phyloP scores from a whole-genome alignment of 106 monocot genomes.

The Hemerocallis citrina region DNA sequence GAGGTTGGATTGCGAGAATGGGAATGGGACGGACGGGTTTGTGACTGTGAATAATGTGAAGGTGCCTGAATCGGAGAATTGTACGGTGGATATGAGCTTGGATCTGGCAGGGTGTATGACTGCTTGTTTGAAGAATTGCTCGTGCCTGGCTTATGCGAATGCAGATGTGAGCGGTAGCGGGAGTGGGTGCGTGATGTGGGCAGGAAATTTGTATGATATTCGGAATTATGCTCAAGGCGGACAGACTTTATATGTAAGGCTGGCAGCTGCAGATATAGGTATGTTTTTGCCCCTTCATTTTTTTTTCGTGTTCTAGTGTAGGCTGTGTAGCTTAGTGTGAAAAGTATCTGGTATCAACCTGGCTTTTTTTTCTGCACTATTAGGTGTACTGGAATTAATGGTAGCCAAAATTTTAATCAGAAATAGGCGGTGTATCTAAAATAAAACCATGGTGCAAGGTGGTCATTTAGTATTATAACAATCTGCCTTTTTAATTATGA shows the following conservation, averaged over 20 bases:
- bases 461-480: too few species aligned
- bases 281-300: too few species aligned
- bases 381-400: too few species aligned
- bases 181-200: slow-evolving; percentile 54
- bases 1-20: slow-evolving; percentile 22
- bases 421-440: too few species aligned
- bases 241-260: slow-evolving; percentile 37
- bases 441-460: too few species aligned
- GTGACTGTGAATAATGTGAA: slow-evolving; percentile 8
- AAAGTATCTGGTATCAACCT: too few species aligned
- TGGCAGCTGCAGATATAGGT: slow-evolving; percentile 28
- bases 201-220: slow-evolving; percentile 25
- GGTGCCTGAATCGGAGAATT: slow-evolving; percentile 26
- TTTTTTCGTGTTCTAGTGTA: too few species aligned
- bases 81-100: slow-evolving; percentile 14
- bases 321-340: too few species aligned
- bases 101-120: too few species aligned
- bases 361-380: too few species aligned
- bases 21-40: slow-evolving; percentile 20
- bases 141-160: slow-evolving; percentile 44
- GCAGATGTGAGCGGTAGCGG: slow-evolving; percentile 18
- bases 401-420: too few species aligned
- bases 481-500: too few species aligned
- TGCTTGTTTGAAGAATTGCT: slow-evolving; percentile 54
- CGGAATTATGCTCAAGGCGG: slow-evolving; percentile 14